Base-by-base conservation (phyloP, 1,284 basidiomycete species). In the Cutaneotrichosporon mucoides region DNA sequence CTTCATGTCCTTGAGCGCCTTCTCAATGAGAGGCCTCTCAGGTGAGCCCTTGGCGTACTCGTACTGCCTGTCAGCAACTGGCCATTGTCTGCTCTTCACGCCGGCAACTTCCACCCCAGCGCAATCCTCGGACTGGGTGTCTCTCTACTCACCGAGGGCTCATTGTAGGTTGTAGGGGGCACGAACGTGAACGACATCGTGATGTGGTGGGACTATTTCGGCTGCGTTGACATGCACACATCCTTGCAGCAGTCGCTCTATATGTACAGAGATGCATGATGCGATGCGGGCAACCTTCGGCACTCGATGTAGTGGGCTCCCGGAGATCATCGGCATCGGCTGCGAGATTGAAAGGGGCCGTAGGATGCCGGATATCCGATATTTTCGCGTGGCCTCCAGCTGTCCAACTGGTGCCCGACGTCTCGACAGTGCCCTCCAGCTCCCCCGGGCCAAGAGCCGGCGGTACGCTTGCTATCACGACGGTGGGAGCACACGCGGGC, bases 1-100 rank as follows among this genome's bases (percentile, higher is more conserved):
- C 76, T 90, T 83, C 87, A 98, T 89, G 80, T 91, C 83, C 36
- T 80, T 77, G 67, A 98, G 76, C 11, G 90, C 89, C 45, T 84
- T 85, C 70, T 89, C 81, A 51, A 98, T 82, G 15, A 82, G 87
- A 43, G 80, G 79, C 57, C 95, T 85, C 76, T 97, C 92, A 6
- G 83, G 75, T 1, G 91, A 90, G 61, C 87, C 89, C 46, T 86
- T 84, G 11, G 85, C 86, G 81, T 97, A 99, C 65, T 84, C 79
- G 72, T 80, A 72, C 79, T 80, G 57, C 8, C 36, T 35, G 47
- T 48, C 16, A 43, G 45, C n/a, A 24, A 24, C 24, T 24, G 24
- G 24, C 24, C 24, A 24, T 24, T 24, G 24, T 24, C 24, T 24
- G 24, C 24, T 24, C 24, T 24, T 24, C 24, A 24, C 24, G 24